phyloP scores from a whole-genome alignment of 1,284 basidiomycete genomes.

The Cutaneotrichosporon curvatum region DNA sequence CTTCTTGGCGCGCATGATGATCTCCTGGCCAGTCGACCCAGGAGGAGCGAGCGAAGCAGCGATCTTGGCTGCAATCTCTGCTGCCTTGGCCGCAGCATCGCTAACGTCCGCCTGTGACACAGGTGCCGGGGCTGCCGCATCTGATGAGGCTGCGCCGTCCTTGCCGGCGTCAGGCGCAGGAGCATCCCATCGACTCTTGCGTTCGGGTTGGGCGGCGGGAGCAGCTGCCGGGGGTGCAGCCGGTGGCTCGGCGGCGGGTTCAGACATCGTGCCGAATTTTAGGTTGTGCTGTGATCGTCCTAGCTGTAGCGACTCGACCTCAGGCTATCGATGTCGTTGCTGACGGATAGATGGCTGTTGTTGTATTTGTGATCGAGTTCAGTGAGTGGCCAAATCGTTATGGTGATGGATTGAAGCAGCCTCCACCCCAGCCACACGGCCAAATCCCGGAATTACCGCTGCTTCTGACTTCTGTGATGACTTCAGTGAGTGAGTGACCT shows the following conservation, averaged over 20 bases:
- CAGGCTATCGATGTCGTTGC: too few relatives aligned
- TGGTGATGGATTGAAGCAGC: not conserved
- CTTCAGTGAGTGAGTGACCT: not conserved
- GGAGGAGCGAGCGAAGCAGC: slow-evolving; percentile 62
- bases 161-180: slow-evolving; percentile 41
- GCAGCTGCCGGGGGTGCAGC: not conserved
- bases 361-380: too few relatives aligned
- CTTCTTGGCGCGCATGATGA: slow-evolving; percentile 54
- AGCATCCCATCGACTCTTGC: slow-evolving; percentile 19
- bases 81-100: slow-evolving; percentile 59
- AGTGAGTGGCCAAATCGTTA: not conserved
- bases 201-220: slow-evolving; percentile 3
- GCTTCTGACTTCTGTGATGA: not conserved
- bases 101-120: slow-evolving; percentile 49
- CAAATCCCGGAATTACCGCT: slow-evolving; percentile 5
- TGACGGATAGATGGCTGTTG: too few relatives aligned
- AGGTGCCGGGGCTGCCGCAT: slow-evolving; percentile 49
- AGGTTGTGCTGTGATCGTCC: not conserved
- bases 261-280: slow-evolving; percentile 7
- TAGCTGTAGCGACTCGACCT: not conserved
- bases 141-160: slow-evolving; percentile 52
- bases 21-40: slow-evolving; percentile 45
- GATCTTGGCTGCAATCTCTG: slow-evolving; percentile 79
- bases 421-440: slow-evolving; percentile 9
- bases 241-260: not conserved